phyloP scores from a whole-genome alignment of 108 stramenopile genomes.

The Nannochloropsis gaditana region DNA sequence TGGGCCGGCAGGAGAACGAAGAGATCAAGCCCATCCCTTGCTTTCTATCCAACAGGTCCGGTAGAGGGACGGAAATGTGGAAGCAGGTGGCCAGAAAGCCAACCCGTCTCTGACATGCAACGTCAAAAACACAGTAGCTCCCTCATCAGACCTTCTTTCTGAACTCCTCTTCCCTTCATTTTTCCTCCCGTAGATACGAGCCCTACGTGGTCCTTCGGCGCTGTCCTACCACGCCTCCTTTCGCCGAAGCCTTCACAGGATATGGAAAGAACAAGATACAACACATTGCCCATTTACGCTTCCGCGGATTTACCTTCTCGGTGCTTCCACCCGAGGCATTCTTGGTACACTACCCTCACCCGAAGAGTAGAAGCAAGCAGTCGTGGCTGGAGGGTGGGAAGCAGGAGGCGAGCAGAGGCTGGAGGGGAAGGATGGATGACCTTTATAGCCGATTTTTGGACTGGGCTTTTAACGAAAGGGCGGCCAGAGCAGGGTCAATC shows the following conservation, averaged over 20 bases:
- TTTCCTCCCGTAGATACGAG: constrained; percentile 34
- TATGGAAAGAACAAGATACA: constrained; percentile 55
- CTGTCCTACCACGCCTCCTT: constrained; percentile 30
- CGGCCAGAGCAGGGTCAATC: background rate
- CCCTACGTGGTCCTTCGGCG: constrained; percentile 46
- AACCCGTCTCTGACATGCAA: constrained; percentile 22
- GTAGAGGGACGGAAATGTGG: background rate
- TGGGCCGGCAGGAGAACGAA: background rate
- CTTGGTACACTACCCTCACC: constrained; percentile 15
- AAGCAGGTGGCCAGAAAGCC: background rate
- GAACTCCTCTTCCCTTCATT: background rate
- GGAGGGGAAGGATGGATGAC: background rate
- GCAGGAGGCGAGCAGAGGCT: background rate
- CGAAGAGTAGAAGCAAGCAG: background rate
- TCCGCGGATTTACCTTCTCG: constrained; percentile 2
- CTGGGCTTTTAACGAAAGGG: background rate
- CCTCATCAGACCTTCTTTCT: background rate
- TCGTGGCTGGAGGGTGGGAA: background rate
- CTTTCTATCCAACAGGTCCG: background rate
- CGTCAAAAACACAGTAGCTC: constrained; percentile 19
- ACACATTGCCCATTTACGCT: constrained; percentile 23
- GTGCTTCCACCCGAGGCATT: constrained; percentile 24
- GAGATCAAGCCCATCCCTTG: background rate
- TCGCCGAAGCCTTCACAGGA: constrained; percentile 46
- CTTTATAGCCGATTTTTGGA: background rate